Conservation (phyloP, 352 stramenopile species). For the Globisporangium mamillatum region DNA sequence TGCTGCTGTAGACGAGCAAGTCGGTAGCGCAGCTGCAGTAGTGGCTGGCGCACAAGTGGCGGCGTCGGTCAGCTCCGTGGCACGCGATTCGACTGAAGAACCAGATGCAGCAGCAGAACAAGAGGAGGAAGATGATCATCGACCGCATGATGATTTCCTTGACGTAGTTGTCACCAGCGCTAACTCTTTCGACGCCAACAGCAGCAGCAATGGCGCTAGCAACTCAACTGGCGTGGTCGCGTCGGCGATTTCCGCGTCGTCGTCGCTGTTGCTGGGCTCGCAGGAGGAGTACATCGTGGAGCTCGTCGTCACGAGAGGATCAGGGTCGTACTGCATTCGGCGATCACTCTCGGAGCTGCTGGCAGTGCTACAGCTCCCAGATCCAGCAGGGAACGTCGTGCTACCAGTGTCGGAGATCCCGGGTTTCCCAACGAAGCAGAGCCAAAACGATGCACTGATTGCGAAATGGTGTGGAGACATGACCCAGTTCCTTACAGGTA, state of each 20-base stretch:
- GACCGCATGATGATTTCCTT: conserved; percentile 30
- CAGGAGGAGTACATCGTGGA: conserved; percentile 45
- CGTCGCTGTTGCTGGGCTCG: conserved; percentile 21
- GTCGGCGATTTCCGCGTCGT: conserved; percentile 30
- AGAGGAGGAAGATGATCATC: conserved; percentile 19
- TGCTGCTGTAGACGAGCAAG: conserved; percentile 7
- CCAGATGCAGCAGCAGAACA: neutral
- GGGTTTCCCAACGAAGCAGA: conserved; percentile 50
- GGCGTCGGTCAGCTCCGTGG: neutral
- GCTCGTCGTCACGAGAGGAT: conserved; percentile 54
- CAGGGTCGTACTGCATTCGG: conserved; percentile 52
- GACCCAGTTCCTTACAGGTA: conserved; percentile 49
- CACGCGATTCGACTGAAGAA: neutral
- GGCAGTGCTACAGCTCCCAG: conserved; percentile 26
- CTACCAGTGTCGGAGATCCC: conserved; percentile 15
- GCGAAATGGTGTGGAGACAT: conserved; percentile 69
- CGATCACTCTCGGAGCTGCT: conserved; percentile 42
- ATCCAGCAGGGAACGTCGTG: neutral
- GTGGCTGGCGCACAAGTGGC: neutral
- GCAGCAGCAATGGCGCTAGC: neutral
- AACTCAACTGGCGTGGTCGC: conserved; percentile 36
- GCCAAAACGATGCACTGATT: conserved; percentile 45
- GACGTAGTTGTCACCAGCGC: conserved; percentile 72
- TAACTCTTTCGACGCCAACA: conserved; percentile 23
- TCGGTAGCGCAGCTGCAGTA: neutral